A percentile compares a stretch with the other conserved stretches of the same genome.
phyloP scores from a whole-genome alignment of 1,139 yeast species.

The Protomyces inundatus region DNA sequence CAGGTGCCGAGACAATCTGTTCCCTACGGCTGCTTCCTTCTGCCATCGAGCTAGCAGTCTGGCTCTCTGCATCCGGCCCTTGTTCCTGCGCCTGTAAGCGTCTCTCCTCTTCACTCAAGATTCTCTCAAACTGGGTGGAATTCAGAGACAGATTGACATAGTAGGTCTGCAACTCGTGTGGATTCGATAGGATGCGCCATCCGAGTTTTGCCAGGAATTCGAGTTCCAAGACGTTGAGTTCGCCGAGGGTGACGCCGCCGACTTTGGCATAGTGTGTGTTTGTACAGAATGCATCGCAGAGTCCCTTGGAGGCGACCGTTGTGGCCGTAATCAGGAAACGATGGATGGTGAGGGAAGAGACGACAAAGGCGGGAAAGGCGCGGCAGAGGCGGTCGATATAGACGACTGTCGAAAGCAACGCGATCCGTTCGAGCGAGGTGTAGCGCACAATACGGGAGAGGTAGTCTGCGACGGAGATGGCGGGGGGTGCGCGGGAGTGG shows the following conservation, averaged over 20 bases:
- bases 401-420: constrained; percentile 72
- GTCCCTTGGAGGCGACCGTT: constrained; percentile 82
- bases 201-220: constrained; percentile 78
- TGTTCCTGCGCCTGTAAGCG: not conserved
- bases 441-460: constrained; percentile 71
- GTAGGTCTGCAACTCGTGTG: constrained; percentile 40
- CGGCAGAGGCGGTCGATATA: constrained; percentile 80
- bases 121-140: constrained; percentile 7
- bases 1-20: not conserved
- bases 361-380: constrained; percentile 71
- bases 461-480: constrained; percentile 73
- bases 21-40: too few species aligned
- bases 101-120: not conserved
- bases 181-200: constrained; percentile 62
- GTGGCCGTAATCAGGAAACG: constrained; percentile 86
- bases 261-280: constrained; percentile 92
- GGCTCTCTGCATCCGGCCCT: not conserved
- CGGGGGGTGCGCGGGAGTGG: constrained; percentile 89
- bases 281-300: constrained; percentile 91
- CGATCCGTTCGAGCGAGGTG: constrained; percentile 78
- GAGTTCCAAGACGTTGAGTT: constrained; percentile 77
- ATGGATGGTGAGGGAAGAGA: constrained; percentile 89
- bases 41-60: too few species aligned
- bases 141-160: constrained; percentile 32
- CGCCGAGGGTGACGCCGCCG: constrained; percentile 85